Percentiles rank a stretch among this genome's conserved stretches.
phyloP scores from a whole-genome alignment of 257 asterid genomes.

The Rehmannia glutinosa region DNA sequence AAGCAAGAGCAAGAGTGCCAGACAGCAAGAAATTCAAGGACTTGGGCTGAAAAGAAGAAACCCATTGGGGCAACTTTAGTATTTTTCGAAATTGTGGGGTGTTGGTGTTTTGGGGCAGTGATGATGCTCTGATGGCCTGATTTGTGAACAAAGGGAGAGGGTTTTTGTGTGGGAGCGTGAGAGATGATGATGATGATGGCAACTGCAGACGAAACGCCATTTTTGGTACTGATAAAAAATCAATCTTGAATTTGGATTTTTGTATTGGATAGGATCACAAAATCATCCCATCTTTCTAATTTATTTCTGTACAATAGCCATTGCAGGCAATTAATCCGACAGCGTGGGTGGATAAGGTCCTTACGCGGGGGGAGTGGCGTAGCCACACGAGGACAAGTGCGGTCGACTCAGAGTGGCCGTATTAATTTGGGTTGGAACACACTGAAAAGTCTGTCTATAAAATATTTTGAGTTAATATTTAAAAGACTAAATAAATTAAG shows the following conservation, averaged over 20 bases:
- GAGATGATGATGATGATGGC: conserved; percentile 30
- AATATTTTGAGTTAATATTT: no score
- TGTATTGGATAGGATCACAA: background rate
- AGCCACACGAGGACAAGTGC: no score
- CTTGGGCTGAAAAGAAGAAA: conserved; percentile 43
- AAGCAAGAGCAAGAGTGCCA: conserved; percentile 63
- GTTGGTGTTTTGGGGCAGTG: conserved; percentile 15
- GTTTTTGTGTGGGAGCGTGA: conserved; percentile 3
- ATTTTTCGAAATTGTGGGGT: conserved; percentile 9
- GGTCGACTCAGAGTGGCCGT: no score
- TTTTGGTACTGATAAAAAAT: background rate
- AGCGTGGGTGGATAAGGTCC: no score
- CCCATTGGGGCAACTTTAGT: conserved; percentile 28
- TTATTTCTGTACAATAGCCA: no score
- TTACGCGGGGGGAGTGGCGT: no score
- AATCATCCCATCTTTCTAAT: background rate
- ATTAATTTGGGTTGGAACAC: no score
- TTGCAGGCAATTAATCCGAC: no score
- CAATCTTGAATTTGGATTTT: no score
- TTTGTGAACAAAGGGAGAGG: conserved; percentile 3
- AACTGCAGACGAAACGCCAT: conserved; percentile 49
- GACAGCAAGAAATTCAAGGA: conserved; percentile 53
- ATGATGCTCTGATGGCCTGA: conserved; percentile 28
- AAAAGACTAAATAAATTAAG: no score
- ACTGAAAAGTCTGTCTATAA: no score